Conservation (phyloP, 177 flowering plant species). For the Vitis hybrid region DNA sequence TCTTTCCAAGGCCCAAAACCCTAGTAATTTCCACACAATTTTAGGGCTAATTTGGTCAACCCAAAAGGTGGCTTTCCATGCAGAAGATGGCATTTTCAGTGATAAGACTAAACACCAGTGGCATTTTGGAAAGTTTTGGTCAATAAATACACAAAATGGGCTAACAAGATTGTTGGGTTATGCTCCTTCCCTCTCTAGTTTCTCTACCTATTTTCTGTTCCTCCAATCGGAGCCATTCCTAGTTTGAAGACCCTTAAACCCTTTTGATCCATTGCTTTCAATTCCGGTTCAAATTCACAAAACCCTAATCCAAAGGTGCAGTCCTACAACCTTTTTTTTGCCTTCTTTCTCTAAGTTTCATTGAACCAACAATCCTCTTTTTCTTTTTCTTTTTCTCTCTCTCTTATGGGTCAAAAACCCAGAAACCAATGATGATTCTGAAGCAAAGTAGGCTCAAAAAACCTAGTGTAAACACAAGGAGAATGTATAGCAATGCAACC, state of each 20-base stretch:
- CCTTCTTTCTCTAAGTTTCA: background rate
- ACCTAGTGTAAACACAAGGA: too few species aligned
- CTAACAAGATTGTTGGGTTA: background rate
- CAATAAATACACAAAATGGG: background rate
- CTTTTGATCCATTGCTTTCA: too few species aligned
- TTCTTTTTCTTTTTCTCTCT: background rate
- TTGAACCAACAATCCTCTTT: background rate
- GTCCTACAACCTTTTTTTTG: too few species aligned
- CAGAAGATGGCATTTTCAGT: background rate
- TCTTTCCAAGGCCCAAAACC: background rate
- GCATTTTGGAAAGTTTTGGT: background rate
- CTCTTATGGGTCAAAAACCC: background rate
- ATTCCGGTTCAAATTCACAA: too few species aligned
- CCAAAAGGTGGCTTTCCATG: background rate
- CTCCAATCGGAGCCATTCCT: too few species aligned
- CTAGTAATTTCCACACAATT: background rate
- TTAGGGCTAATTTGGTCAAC: background rate
- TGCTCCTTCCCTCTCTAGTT: background rate
- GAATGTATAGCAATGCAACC: too few species aligned
- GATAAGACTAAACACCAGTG: background rate
- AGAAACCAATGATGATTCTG: slow-evolving; percentile 7
- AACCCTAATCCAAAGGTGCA: too few species aligned
- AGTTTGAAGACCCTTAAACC: too few species aligned
- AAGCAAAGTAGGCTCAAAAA: background rate
- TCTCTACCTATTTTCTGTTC: too few species aligned